Percentiles rank a stretch among this genome's conserved stretches.
phyloP scores from a whole-genome alignment of 169 alveolate species.

The Eimeria zaria region DNA sequence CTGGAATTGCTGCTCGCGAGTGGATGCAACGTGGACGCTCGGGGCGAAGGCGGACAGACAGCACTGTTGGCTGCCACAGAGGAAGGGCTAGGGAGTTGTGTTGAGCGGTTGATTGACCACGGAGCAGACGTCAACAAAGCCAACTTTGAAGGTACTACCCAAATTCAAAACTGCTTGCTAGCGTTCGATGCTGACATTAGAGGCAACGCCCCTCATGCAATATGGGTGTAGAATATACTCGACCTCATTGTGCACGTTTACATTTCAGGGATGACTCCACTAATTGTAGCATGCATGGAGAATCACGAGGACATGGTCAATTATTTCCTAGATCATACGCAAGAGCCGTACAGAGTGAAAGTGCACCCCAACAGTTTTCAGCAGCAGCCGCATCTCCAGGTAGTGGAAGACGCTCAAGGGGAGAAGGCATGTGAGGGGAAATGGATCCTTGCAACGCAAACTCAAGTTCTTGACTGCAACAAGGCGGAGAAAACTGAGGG shows the following conservation, averaged over 20 bases:
- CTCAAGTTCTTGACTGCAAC: slow-evolving; percentile 88
- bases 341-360: slow-evolving; percentile 65
- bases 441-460: slow-evolving; percentile 83
- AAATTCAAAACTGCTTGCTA: background rate
- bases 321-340: slow-evolving; percentile 71
- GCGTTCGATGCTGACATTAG: background rate
- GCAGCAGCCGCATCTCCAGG: slow-evolving; percentile 75
- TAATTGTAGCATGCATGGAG: slow-evolving; percentile 85
- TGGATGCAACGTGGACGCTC: slow-evolving; percentile 76
- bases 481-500: slow-evolving; percentile 90
- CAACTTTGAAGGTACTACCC: slow-evolving; percentile 61
- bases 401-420: slow-evolving; percentile 63
- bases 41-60: slow-evolving; percentile 83
- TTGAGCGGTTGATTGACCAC: slow-evolving; percentile 80
- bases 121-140: slow-evolving; percentile 84
- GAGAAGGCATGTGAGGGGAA: slow-evolving; percentile 40
- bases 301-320: slow-evolving; percentile 82
- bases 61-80: slow-evolving; percentile 93
- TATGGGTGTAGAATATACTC: background rate
- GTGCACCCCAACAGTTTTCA: slow-evolving; percentile 63
- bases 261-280: slow-evolving; percentile 79
- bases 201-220: background rate
- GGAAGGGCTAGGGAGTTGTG: slow-evolving; percentile 91
- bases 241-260: background rate
- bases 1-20: slow-evolving; percentile 66